A percentile compares a stretch with the other conserved stretches of the same genome.
Evolutionary conservation across 2,329 filamentous ascomycete genomes (phyloP).

Genomic region (Botryotinia narcissicola): DNA sequence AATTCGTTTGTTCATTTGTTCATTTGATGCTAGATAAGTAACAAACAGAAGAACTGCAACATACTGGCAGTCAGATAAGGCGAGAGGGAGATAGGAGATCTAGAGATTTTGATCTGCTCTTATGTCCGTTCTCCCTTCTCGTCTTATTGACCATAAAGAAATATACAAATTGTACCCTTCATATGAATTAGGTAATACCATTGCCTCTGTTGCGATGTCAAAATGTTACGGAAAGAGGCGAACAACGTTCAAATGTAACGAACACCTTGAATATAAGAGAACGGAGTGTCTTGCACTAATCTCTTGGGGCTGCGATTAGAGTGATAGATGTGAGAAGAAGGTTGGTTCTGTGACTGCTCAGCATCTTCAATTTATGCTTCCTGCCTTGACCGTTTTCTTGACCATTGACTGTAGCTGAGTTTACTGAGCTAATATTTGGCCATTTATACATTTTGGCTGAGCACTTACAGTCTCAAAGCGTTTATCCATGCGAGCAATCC

Average conservation of each 20-base stretch:
- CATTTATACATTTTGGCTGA: background rate
- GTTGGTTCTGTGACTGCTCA: background rate
- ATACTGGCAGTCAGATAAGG: background rate
- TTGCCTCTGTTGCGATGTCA: background rate
- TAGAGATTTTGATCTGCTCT: background rate
- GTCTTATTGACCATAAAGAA: background rate
- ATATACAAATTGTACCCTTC: background rate
- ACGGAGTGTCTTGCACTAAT: background rate
- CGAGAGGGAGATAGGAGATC: background rate
- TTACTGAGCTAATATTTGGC: background rate
- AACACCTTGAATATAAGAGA: background rate
- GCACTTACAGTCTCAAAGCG: background rate
- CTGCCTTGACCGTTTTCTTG: accelerated
- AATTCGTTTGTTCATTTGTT: background rate
- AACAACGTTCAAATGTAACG: background rate
- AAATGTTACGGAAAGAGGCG: background rate
- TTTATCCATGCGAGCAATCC: accelerated
- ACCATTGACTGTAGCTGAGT: background rate
- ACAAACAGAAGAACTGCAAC: background rate
- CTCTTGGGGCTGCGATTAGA: background rate
- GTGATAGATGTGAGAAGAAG: background rate
- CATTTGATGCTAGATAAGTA: background rate
- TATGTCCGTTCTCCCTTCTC: background rate
- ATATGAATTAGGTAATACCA: background rate
- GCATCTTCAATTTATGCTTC: background rate